These are phyloP conservation scores for Verticillium klebahnii DNA, from an alignment of 2,329 filamentous ascomycete genomes.

Conservation along the genomic window DNA sequence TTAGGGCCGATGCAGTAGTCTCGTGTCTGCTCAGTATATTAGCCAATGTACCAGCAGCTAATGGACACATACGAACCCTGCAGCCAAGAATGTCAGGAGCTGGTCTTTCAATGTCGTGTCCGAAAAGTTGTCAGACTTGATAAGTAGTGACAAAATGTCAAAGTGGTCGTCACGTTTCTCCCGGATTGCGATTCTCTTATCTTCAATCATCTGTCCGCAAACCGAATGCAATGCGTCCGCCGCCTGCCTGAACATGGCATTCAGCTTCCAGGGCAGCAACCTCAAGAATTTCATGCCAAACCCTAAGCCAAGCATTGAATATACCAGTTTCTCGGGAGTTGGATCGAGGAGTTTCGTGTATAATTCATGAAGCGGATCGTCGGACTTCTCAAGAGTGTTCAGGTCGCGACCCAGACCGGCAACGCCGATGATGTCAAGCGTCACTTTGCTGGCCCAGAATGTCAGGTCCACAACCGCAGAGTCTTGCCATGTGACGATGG, in stretches of 20 bases:
- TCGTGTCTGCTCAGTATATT: conserved; percentile 42
- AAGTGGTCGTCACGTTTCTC: conserved; percentile 41
- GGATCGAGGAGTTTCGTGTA: conserved; percentile 43
- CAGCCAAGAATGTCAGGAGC: conserved; percentile 50
- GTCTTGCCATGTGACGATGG: not conserved
- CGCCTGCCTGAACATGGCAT: conserved; percentile 30
- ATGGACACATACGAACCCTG: conserved; percentile 34
- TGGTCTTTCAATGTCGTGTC: conserved; percentile 49
- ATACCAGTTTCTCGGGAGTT: conserved; percentile 38
- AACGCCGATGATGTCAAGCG: conserved; percentile 56
- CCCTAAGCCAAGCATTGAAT: conserved; percentile 32
- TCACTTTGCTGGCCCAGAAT: conserved; percentile 47
- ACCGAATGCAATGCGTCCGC: conserved; percentile 31
- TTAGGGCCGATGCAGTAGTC: conserved; percentile 60
- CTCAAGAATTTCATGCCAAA: conserved; percentile 25
- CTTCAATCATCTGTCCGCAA: conserved; percentile 39
- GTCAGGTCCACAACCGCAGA: conserved; percentile 27
- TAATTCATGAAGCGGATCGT: conserved; percentile 36
- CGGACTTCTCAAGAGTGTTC: conserved; percentile 30
- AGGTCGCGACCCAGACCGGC: conserved; percentile 54
- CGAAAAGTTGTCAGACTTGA: conserved; percentile 46
- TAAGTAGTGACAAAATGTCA: conserved; percentile 60
- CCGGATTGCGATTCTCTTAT: conserved; percentile 42
- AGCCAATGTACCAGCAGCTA: not conserved
- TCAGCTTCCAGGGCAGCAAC: conserved; percentile 41